These are phyloP conservation scores for Lactifluus subvellereus DNA, from an alignment of 768 basidiomycete genomes.

Conservation along the genomic window DNA sequence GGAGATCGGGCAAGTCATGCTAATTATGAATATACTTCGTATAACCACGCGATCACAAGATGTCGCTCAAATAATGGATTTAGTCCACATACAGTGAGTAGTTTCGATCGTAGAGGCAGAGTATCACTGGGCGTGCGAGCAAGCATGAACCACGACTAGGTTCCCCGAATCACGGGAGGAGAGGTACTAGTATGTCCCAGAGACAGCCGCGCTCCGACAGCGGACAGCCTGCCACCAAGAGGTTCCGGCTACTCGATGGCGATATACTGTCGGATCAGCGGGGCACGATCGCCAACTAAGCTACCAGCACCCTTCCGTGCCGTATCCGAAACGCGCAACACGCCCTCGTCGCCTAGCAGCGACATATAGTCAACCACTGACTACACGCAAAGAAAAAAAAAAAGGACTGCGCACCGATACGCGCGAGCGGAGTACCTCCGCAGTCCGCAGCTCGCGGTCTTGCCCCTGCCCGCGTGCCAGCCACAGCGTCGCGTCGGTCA, in stretches of 20 bases:
- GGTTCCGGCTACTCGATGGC: too few species aligned
- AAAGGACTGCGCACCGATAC: constrained; percentile 24
- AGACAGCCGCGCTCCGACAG: too few species aligned
- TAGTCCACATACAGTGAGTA: neutral
- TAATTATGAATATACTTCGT: neutral
- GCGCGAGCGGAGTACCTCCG: constrained; percentile 30
- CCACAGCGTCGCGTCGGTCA: constrained; percentile 75
- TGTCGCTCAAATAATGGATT: too few species aligned
- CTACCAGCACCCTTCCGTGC: neutral
- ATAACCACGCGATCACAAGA: too few species aligned
- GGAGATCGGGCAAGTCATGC: too few species aligned
- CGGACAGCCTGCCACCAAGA: too few species aligned
- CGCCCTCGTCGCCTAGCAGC: neutral
- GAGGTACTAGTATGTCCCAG: neutral
- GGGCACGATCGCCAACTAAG: neutral
- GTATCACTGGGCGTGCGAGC: neutral
- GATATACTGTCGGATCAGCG: neutral
- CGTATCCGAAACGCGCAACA: constrained; percentile 14
- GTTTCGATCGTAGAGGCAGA: neutral
- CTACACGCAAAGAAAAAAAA: neutral
- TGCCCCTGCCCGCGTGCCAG: constrained; percentile 33
- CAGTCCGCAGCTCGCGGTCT: constrained; percentile 23
- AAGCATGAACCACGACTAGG: neutral
- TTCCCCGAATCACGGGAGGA: too few species aligned
- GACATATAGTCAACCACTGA: neutral